A percentile compares a stretch with the other conserved stretches of the same genome.
Conservation (phyloP, 2,329 filamentous ascomycete species). For the Fusarium sublunatum region DNA sequence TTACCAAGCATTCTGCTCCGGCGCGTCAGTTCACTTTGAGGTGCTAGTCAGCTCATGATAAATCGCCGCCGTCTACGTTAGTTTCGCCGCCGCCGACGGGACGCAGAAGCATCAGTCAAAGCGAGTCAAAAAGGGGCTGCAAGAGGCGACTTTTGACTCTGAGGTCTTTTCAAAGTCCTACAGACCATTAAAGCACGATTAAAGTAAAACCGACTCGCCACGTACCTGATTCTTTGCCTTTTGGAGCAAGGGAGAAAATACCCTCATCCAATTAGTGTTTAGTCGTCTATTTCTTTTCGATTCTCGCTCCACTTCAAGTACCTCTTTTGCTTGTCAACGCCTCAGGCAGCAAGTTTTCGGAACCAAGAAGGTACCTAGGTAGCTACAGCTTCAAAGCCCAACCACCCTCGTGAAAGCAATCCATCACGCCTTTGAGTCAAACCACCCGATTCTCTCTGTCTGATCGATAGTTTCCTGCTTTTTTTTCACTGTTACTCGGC, state of each 20-base stretch:
- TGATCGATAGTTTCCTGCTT: constrained; percentile 22
- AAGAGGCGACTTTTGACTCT: constrained; percentile 36
- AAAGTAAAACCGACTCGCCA: constrained; percentile 26
- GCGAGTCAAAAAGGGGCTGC: constrained; percentile 33
- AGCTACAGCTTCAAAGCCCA: constrained; percentile 32
- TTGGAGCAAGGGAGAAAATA: constrained; percentile 24
- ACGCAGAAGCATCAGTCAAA: constrained; percentile 1
- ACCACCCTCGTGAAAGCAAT: constrained; percentile 35
- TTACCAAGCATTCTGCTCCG: constrained; percentile 43
- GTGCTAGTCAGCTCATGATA: constrained; percentile 45
- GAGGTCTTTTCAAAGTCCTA: constrained; percentile 13
- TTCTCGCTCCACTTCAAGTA: constrained; percentile 33
- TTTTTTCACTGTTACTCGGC: constrained; percentile 21
- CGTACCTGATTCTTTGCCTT: constrained; percentile 32
- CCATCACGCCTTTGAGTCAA: constrained; percentile 38
- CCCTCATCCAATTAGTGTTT: constrained; percentile 19
- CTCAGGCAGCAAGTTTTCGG: constrained; percentile 36
- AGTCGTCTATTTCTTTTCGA: constrained; percentile 9
- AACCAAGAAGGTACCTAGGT: constrained; percentile 19
- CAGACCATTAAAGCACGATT: constrained; percentile 14
- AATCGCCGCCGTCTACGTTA: constrained; percentile 30
- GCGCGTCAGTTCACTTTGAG: constrained; percentile 35
- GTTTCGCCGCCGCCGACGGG: constrained; percentile 31
- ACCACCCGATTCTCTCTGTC: constrained; percentile 16
- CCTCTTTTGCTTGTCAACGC: not conserved